A percentile compares a stretch with the other conserved stretches of the same genome.
Conservation (phyloP, 805 yeast genomes). For the Kuraishia cidri region DNA sequence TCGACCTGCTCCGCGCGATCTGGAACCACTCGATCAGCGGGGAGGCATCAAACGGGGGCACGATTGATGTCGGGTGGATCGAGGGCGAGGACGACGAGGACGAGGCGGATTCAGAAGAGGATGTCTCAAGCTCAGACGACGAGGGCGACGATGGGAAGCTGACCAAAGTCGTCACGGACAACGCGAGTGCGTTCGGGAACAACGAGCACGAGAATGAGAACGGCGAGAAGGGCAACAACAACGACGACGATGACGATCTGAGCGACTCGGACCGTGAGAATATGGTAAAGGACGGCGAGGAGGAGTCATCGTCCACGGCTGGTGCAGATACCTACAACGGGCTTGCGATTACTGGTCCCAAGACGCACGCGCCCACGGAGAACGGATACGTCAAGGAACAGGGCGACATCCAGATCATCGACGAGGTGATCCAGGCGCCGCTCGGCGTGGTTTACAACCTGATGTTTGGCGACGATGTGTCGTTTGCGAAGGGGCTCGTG, state of each 20-base stretch:
- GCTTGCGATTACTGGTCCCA: slow-evolving; percentile 28
- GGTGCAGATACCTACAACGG: slow-evolving; percentile 23
- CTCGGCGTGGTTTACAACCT: slow-evolving; percentile 49
- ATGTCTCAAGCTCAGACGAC: slow-evolving; percentile 9
- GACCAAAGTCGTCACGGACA: neutral
- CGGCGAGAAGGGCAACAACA: slow-evolving; percentile 5
- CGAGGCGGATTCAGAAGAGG: slow-evolving; percentile 11
- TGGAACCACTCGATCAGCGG: slow-evolving; percentile 32
- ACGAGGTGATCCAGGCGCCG: slow-evolving; percentile 51
- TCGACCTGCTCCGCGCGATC: slow-evolving; percentile 41
- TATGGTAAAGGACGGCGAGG: slow-evolving; percentile 18
- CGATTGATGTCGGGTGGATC: slow-evolving; percentile 20
- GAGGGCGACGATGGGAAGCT: slow-evolving; percentile 10
- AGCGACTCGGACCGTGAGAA: slow-evolving; percentile 18
- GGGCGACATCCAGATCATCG: slow-evolving; percentile 47
- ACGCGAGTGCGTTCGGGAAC: slow-evolving; percentile 3
- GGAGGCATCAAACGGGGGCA: slow-evolving; percentile 1
- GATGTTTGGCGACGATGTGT: slow-evolving; percentile 54
- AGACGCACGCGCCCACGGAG: slow-evolving; percentile 22
- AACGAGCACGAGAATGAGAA: slow-evolving; percentile 13
- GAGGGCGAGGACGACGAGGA: slow-evolving; percentile 27
- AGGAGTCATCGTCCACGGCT: slow-evolving; percentile 3
- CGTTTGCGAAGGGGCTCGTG: slow-evolving; percentile 33
- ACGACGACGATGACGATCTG: slow-evolving; percentile 15
- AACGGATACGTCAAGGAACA: slow-evolving; percentile 30